Base-by-base conservation (phyloP, 148 eudicot genomes). In the Rhododendron simsii region DNA sequence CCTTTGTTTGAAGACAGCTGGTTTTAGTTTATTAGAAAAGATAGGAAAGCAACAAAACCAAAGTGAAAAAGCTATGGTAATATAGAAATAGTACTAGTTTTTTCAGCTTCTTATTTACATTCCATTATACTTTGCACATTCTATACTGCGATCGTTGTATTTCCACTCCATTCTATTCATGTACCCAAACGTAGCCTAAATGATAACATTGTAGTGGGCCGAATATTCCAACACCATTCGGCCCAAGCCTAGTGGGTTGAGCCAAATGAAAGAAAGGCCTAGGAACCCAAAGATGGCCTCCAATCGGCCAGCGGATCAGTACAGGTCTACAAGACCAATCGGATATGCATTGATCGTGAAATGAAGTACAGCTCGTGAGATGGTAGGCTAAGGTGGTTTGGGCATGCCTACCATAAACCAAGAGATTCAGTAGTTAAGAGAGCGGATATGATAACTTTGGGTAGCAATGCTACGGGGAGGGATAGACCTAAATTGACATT, bases 1-100 rank as follows among this genome's bases (percentile, higher is more conserved):
- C 47, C 88, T 82, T 81, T 82, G 63, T 28, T 83, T 78, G 78
- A 77, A 26, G 85, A 83, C 85, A 75, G 63, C 77, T 83, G 81
- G 69, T 41, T 51, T 53, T n/a, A 30, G 12, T 47, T 30, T 53
- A 45, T 6, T 6, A 8, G 63, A 5, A 23, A 23, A 23, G 28
- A 63, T 23, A 28, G 30, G 30, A 8, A 23, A 23, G 3, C 63
- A 16, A 57, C 23, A 63, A 61, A 61, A 61, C 1, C n/a, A 61
- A 61, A 61, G 12, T 3, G 26, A 7, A 21, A 61, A 21, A 61
- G 4, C 23, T 15, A 13, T 51, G 55, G 55, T 51, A 51, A 14
- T 7, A 61, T 4, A 7, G 67, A 61, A 33, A 69, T 44, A 4
- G 8, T 71, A 21, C 13, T 21, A 21, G 26, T n/a, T 63, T 63